Evolutionary conservation across 345 rosid species (phyloP).

Genomic region (Salix arbutifolia): DNA sequence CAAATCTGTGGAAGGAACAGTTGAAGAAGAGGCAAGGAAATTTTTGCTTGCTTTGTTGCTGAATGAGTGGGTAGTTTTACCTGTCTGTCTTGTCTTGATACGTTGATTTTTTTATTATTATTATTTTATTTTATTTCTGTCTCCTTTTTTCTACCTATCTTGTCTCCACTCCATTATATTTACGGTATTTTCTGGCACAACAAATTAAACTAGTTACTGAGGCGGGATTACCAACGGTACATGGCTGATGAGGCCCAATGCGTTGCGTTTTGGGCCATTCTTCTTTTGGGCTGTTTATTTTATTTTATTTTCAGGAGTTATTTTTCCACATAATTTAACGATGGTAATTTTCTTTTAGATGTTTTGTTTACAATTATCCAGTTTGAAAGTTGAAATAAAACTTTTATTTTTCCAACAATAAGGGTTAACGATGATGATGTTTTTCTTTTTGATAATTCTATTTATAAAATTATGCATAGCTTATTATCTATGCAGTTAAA

Average conservation of each 20-base stretch:
- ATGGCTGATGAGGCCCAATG: neutral
- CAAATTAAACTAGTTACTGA: conserved; percentile 1
- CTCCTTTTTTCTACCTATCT: neutral
- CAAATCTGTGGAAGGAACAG: conserved; percentile 21
- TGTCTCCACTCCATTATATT: neutral
- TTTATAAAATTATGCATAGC: no score
- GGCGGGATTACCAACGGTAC: neutral
- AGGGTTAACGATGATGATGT: no score
- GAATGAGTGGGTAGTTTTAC: conserved; percentile 5
- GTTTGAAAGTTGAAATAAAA: no score
- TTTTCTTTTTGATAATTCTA: no score
- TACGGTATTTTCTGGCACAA: neutral
- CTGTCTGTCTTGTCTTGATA: conserved; percentile 13
- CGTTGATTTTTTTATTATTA: neutral
- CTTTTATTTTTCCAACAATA: no score
- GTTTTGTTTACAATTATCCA: no score
- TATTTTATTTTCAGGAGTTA: no score
- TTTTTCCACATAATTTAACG: neutral
- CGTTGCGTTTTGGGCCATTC: neutral
- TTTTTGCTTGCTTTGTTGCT: conserved; percentile 17
- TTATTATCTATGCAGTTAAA: no score
- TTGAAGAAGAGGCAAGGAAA: conserved; percentile 20
- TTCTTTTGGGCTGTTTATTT: no score
- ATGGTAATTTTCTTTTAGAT: no score
- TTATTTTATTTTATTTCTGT: neutral